phyloP scores from a whole-genome alignment of 2,329 filamentous ascomycete genomes.

The Fusarium pininemorale region DNA sequence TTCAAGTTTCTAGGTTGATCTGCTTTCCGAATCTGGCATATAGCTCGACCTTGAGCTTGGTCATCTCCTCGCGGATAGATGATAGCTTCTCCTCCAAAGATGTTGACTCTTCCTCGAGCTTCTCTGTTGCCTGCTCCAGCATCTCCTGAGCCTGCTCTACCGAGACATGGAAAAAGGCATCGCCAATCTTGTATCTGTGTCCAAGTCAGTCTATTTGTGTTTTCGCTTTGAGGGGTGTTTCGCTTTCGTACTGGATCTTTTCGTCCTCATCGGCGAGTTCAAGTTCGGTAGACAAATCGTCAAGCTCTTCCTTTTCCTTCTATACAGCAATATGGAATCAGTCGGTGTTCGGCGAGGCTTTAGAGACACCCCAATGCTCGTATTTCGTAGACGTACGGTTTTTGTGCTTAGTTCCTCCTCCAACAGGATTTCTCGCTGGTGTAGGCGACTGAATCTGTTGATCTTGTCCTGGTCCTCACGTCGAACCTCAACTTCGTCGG shows the following conservation, averaged over 20 bases:
- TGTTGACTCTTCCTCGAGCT: conserved; percentile 80
- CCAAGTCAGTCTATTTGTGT: conserved; percentile 7
- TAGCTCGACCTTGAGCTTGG: conserved; percentile 85
- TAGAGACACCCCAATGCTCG: no score
- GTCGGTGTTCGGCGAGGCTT: conserved; percentile 6
- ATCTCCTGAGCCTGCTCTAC: conserved; percentile 88
- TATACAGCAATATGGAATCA: conserved; percentile 51
- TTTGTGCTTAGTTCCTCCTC: conserved; percentile 85
- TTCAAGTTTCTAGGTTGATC: conserved; percentile 92
- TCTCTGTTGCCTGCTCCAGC: conserved; percentile 74
- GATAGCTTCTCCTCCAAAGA: conserved; percentile 80
- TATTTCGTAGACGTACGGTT: conserved; percentile 66
- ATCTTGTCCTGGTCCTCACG: conserved; percentile 99
- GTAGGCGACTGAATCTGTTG: conserved; percentile 94
- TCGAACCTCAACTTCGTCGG: conserved; percentile 90
- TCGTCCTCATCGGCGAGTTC: conserved; percentile 97
- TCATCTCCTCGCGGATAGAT: conserved; percentile 85
- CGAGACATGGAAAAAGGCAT: conserved; percentile 90
- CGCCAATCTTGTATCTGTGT: conserved; percentile 91
- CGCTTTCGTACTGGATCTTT: conserved; percentile 78
- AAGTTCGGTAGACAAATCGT: conserved; percentile 89
- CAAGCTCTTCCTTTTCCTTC: conserved; percentile 99
- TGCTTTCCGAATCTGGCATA: conserved; percentile 96
- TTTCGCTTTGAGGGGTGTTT: not conserved
- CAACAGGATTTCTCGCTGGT: conserved; percentile 82